These are phyloP conservation scores for Huiozyma naganishii DNA, from an alignment of 805 yeast species.

Conservation along the genomic window DNA sequence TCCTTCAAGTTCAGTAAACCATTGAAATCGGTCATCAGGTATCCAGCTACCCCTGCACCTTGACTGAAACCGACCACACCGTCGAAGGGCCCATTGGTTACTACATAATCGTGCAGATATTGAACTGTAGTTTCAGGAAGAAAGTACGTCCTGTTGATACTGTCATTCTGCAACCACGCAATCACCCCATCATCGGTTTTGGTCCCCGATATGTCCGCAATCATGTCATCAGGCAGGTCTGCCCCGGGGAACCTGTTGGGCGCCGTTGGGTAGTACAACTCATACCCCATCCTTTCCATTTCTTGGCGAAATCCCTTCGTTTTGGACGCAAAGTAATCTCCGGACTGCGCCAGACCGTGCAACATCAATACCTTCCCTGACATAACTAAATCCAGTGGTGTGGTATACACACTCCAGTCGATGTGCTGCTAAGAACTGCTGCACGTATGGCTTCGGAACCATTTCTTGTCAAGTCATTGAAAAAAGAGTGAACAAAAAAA, in stretches of 20 bases:
- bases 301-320: constrained; percentile 76
- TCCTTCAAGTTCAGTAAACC: constrained; percentile 29
- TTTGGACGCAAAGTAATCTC: constrained; percentile 69
- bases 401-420: neutral
- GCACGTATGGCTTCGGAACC: too few relatives aligned
- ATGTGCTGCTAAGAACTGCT: too few relatives aligned
- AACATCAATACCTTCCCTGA: constrained; percentile 56
- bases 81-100: constrained; percentile 60
- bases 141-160: constrained; percentile 28
- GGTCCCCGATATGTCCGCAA: constrained; percentile 22
- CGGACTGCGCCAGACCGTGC: constrained; percentile 85
- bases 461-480: too few relatives aligned
- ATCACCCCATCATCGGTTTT: constrained; percentile 18
- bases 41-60: constrained; percentile 81
- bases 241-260: constrained; percentile 50
- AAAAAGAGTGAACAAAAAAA: too few relatives aligned
- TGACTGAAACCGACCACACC: constrained; percentile 90
- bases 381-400: constrained; percentile 7
- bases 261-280: constrained; percentile 64
- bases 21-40: constrained; percentile 49
- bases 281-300: constrained; percentile 47
- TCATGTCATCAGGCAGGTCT: constrained; percentile 49
- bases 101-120: constrained; percentile 35
- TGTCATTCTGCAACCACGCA: constrained; percentile 61
- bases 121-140: constrained; percentile 31